Base-by-base conservation (phyloP, 192 early-diverging fungal species). In the Coemansia sp. region DNA sequence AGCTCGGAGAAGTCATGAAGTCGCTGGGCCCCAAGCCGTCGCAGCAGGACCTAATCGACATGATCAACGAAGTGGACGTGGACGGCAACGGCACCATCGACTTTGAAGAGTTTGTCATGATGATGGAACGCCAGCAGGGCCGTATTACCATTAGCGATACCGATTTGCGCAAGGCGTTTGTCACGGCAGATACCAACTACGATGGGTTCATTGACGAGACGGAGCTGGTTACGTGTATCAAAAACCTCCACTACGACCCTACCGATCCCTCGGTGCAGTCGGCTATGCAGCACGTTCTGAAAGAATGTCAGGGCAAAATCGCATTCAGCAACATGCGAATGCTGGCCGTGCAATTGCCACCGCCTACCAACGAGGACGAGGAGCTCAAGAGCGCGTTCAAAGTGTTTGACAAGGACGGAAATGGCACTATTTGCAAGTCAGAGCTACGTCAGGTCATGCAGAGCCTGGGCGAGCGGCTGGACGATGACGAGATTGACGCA, bases 61-160 rank as follows among this genome's bases (percentile, higher is more conserved):
- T 89, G 84, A 87, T 91, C 57, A 83, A 85, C 53, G 78, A 87
- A 57, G 85, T 87, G 0, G 91, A 91, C 64, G 62, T 82, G 19
- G 86, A 91, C 68, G 87, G 84, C 22, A 88, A 91, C 57, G 88
- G 88, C 59, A 84, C 85, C 54, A 84, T 90, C 57, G 86, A 73
- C 67, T 80, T 83, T 62, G 82, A 80, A n/a, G 85, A 89, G 78
- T 88, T 89, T 59, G 31, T 84, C 62, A 53, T 58, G 50, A 75
- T 82, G 57, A 86, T 84, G 74, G 67, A 49, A 25, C 47, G 57
- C 25, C 11, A 57, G 54, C 45, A 22, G 11, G 48, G 25, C 53
- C 29, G 6, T 1, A 9, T 29, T 4, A 68, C 53, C 10, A 52
- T 72, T 17, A 51, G 25, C 4, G 54, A 45, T 8, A 85, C 90